Percentiles rank a stretch among this genome's conserved stretches.
Conservation (phyloP, 768 basidiomycete genomes). For the Rhodotorula graminis region DNA sequence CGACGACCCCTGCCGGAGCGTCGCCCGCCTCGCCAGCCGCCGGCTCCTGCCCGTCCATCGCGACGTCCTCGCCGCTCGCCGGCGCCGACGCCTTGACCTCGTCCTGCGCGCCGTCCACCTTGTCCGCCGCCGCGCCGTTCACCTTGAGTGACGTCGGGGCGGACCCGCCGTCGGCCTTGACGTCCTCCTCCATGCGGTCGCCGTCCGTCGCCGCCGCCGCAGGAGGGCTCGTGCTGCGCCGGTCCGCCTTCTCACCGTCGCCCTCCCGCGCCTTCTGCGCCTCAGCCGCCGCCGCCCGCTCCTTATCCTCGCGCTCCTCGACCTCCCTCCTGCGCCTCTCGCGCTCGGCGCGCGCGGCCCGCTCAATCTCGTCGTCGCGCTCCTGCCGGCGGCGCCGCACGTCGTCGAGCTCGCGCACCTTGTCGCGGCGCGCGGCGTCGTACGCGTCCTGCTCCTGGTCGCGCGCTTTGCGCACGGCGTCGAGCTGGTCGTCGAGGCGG, state of each 20-base stretch:
- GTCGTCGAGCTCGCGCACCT: conserved; percentile 8
- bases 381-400: not conserved
- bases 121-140: not conserved
- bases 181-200: not conserved
- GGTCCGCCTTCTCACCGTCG: not conserved
- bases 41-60: not conserved
- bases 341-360: not conserved
- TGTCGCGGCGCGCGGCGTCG: not conserved
- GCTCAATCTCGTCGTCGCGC: not conserved
- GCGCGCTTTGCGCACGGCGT: conserved; percentile 11
- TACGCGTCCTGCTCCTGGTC: conserved; percentile 19
- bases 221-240: not conserved
- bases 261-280: not conserved
- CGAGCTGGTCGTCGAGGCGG: conserved; percentile 40
- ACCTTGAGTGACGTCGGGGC: not conserved
- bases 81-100: not conserved
- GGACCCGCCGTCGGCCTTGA: not conserved
- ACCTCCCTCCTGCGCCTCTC: not conserved
- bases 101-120: no score
- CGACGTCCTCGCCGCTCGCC: not conserved
- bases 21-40: not conserved
- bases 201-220: not conserved
- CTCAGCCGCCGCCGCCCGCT: not conserved
- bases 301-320: not conserved
- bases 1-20: not conserved